phyloP scores from a whole-genome alignment of 228 moss, liverwort and hornwort genomes.

The Sphagnum magellanicum region DNA sequence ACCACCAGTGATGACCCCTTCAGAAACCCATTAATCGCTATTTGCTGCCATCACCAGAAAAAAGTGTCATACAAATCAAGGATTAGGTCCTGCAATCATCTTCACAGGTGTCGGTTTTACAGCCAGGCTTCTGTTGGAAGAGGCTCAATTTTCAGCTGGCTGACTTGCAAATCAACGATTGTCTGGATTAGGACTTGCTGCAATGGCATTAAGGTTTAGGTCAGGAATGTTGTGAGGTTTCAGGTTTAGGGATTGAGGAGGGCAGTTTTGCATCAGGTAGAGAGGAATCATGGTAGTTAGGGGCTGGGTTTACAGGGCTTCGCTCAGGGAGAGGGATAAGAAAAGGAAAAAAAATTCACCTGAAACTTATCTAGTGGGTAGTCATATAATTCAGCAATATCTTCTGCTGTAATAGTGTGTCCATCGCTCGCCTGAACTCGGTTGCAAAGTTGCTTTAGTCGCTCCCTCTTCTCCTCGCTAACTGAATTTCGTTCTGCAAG shows the following conservation, averaged over 20 bases:
- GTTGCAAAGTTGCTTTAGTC: constrained; percentile 48
- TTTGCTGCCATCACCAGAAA: constrained; percentile 27
- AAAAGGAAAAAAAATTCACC: constrained; percentile 15
- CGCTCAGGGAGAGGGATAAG: background rate
- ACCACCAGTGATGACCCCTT: constrained; percentile 85
- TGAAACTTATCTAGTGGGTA: constrained; percentile 82
- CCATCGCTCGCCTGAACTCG: constrained; percentile 70
- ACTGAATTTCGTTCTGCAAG: too few species aligned
- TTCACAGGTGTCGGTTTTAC: too few species aligned
- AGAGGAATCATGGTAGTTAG: background rate
- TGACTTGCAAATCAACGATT: background rate
- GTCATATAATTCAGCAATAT: constrained; percentile 67
- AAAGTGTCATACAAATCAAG: too few species aligned
- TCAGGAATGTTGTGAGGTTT: too few species aligned
- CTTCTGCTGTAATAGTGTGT: constrained; percentile 51
- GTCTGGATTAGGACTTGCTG: background rate
- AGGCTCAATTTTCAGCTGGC: too few species aligned
- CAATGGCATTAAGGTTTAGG: too few species aligned
- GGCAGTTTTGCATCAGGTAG: background rate
- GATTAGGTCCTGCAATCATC: too few species aligned
- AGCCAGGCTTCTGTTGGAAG: too few species aligned
- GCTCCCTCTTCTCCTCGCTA: background rate
- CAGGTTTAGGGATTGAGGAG: background rate
- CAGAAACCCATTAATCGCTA: constrained; percentile 79
- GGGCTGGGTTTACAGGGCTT: background rate